phyloP scores from a whole-genome alignment of 169 alveolate genomes.

The Eimeria sp. region DNA sequence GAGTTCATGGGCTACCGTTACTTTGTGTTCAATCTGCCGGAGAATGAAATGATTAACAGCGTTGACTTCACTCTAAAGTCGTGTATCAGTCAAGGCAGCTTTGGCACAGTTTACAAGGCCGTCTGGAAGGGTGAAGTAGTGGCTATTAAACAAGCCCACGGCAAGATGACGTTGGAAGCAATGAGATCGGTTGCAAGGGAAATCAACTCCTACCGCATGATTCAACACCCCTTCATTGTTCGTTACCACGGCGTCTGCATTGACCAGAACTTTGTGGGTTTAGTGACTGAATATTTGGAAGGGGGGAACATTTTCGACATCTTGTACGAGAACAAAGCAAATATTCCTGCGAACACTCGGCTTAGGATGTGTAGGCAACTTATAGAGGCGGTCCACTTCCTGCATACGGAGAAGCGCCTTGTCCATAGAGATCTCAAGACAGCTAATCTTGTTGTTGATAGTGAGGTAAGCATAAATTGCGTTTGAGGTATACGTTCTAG shows the following conservation, averaged over 20 bases:
- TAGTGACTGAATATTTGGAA: conserved; percentile 88
- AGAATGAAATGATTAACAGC: conserved; percentile 44
- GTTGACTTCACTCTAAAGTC: conserved; percentile 43
- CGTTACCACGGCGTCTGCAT: conserved; percentile 89
- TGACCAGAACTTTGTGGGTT: conserved; percentile 87
- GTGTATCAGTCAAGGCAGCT: conserved; percentile 87
- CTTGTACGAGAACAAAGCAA: conserved; percentile 84
- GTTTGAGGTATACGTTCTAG: neutral
- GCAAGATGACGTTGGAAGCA: conserved; percentile 85
- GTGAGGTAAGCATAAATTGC: conserved; percentile 74
- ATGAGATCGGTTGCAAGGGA: conserved; percentile 90
- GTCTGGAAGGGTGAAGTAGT: conserved; percentile 85
- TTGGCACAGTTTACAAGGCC: conserved; percentile 87
- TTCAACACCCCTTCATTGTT: conserved; percentile 87
- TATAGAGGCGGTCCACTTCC: conserved; percentile 86
- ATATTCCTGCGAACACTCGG: conserved; percentile 86
- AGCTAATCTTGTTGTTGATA: conserved; percentile 88
- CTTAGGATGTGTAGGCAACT: conserved; percentile 87
- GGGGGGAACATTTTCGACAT: conserved; percentile 89
- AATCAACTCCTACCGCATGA: conserved; percentile 87
- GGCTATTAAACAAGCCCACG: conserved; percentile 87
- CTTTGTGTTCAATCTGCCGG: conserved; percentile 74
- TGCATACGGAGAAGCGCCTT: conserved; percentile 86
- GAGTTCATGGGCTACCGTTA: conserved; percentile 56
- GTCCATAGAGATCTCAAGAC: conserved; percentile 91